A percentile compares a stretch with the other conserved stretches of the same genome.
Conservation (phyloP, 805 yeast species). For the Pichia phayaonensis region DNA sequence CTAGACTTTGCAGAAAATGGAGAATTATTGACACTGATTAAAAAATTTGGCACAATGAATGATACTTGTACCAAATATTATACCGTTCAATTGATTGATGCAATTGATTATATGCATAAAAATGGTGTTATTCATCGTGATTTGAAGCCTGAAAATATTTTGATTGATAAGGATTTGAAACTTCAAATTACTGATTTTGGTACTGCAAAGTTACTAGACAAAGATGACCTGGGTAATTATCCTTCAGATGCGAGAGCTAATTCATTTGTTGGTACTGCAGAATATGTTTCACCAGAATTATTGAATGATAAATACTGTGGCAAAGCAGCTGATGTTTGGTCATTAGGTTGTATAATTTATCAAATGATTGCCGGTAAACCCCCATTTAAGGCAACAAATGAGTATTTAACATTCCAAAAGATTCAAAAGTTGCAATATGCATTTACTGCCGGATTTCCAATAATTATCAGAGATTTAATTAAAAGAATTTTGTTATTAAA, state of each 20-base stretch:
- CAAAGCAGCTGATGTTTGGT: conserved; percentile 55
- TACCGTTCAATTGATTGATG: conserved; percentile 67
- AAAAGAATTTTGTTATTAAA: conserved; percentile 58
- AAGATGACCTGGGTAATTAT: conserved; percentile 41
- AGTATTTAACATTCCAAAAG: conserved; percentile 74
- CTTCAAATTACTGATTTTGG: conserved; percentile 79
- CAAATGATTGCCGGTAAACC: conserved; percentile 64
- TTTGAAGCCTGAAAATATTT: conserved; percentile 75
- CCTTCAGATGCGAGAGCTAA: conserved; percentile 64
- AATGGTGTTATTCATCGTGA: conserved; percentile 78
- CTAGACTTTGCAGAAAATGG: conserved; percentile 77
- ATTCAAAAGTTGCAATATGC: conserved; percentile 75
- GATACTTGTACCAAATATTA: conserved; percentile 64
- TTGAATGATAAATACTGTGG: conserved; percentile 65
- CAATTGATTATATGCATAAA: conserved; percentile 61
- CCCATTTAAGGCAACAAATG: conserved; percentile 79
- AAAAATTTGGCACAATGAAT: conserved; percentile 60
- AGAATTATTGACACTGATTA: conserved; percentile 60
- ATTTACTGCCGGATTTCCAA: conserved; percentile 79
- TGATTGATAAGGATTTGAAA: conserved; percentile 52
- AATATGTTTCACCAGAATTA: conserved; percentile 75
- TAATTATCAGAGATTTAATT: conserved; percentile 61
- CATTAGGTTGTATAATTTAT: conserved; percentile 51
- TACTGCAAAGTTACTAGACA: conserved; percentile 68
- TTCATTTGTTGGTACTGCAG: conserved; percentile 84